Percentiles rank a stretch among this genome's conserved stretches.
phyloP scores from a whole-genome alignment of 2,329 filamentous ascomycete species.

The Chrysoporthe deuterocubensis region DNA sequence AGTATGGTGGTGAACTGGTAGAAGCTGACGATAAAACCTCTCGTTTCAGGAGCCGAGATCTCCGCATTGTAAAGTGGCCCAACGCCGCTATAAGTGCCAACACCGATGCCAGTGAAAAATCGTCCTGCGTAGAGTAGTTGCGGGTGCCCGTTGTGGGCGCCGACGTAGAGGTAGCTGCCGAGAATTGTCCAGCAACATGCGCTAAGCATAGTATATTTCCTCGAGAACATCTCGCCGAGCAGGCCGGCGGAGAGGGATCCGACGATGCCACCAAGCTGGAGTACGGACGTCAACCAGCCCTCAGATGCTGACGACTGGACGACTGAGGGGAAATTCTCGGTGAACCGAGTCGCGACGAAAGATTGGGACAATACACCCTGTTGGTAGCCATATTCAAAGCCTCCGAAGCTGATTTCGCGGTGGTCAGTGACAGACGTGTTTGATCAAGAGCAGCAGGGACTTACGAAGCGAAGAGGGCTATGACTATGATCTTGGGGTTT shows the following conservation, averaged over 20 bases:
- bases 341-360: slow-evolving; percentile 57
- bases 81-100: slow-evolving; percentile 51
- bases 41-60: slow-evolving; percentile 64
- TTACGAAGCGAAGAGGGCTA: slow-evolving; percentile 27
- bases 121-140: slow-evolving; percentile 51
- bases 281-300: slow-evolving; percentile 56
- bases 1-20: slow-evolving; percentile 67
- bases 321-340: slow-evolving; percentile 52
- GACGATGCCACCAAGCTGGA: slow-evolving; percentile 54
- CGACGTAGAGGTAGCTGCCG: slow-evolving; percentile 50
- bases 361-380: slow-evolving; percentile 59
- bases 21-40: slow-evolving; percentile 67
- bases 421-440: neutral
- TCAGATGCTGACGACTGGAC: slow-evolving; percentile 50
- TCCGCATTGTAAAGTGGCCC: slow-evolving; percentile 55
- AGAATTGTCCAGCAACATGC: slow-evolving; percentile 52
- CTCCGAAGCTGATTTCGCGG: slow-evolving; percentile 46
- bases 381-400: slow-evolving; percentile 58
- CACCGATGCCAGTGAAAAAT: slow-evolving; percentile 54
- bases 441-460: neutral
- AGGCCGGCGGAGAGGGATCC: slow-evolving; percentile 53
- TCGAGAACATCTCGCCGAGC: slow-evolving; percentile 52
- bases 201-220: slow-evolving; percentile 57
- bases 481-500: slow-evolving; percentile 27
- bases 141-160: slow-evolving; percentile 45